These are phyloP conservation scores for Camillea tinctor DNA, from an alignment of 2,329 filamentous ascomycete genomes.

Conservation along the genomic window DNA sequence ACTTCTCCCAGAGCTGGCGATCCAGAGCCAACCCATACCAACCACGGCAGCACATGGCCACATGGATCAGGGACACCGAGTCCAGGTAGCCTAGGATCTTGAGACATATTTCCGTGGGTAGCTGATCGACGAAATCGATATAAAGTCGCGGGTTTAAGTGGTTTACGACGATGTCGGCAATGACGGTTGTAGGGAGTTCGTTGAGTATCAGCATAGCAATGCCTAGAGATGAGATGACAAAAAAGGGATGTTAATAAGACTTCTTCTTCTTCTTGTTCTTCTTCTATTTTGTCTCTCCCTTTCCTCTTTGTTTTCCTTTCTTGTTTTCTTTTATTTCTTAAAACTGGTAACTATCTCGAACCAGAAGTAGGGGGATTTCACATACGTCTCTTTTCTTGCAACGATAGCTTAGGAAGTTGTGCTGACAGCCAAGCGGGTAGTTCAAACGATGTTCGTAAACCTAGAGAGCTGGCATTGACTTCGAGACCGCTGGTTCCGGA, in stretches of 20 bases:
- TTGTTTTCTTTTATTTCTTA: too few relatives aligned
- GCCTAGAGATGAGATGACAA: slow-evolving; percentile 55
- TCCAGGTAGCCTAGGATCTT: slow-evolving; percentile 87
- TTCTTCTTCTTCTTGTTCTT: too few relatives aligned
- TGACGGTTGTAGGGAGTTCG: slow-evolving; percentile 74
- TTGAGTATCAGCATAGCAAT: slow-evolving; percentile 77
- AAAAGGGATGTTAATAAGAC: slow-evolving; percentile 12
- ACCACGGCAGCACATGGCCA: slow-evolving; percentile 73
- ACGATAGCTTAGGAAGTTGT: slow-evolving; percentile 49
- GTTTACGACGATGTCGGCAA: slow-evolving; percentile 73
- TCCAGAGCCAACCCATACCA: slow-evolving; percentile 85
- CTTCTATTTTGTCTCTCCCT: too few relatives aligned
- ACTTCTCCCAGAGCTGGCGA: slow-evolving; percentile 77
- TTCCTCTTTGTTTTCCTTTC: too few relatives aligned
- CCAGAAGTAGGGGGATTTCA: slow-evolving; percentile 6
- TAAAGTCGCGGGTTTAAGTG: slow-evolving; percentile 80
- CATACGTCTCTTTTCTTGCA: slow-evolving; percentile 50
- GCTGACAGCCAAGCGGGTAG: slow-evolving; percentile 50
- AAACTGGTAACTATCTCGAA: too few relatives aligned
- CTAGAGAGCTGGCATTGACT: slow-evolving; percentile 33
- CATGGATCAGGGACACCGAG: slow-evolving; percentile 73
- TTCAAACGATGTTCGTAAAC: slow-evolving; percentile 41
- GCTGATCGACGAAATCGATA: slow-evolving; percentile 83
- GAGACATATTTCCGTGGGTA: slow-evolving; percentile 88
- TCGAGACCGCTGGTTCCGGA: slow-evolving; percentile 32